These are phyloP conservation scores for Erythrobasidium hasegawianum DNA, from an alignment of 1,284 basidiomycete genomes.

Conservation along the genomic window DNA sequence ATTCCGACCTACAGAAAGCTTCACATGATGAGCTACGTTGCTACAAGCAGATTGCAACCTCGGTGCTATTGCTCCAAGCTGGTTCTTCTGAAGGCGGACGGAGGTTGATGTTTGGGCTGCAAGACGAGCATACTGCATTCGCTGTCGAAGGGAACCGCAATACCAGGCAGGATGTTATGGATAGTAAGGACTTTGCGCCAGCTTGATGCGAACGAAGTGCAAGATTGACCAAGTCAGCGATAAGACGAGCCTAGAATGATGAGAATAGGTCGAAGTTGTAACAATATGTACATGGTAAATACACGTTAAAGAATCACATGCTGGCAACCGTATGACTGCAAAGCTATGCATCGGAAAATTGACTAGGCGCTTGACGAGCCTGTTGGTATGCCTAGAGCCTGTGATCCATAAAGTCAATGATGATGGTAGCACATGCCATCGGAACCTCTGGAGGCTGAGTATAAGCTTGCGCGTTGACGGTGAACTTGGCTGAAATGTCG, in stretches of 20 bases:
- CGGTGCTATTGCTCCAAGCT: background rate
- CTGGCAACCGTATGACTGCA: no score
- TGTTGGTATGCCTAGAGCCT: no score
- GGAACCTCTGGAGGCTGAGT: constrained; percentile 52
- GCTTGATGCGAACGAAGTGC: no score
- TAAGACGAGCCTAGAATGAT: no score
- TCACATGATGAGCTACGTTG: background rate
- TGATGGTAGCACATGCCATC: constrained; percentile 36
- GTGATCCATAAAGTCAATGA: constrained; percentile 35
- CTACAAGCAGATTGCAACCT: background rate
- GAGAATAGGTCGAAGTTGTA: no score
- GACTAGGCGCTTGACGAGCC: no score
- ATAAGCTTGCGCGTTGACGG: constrained; percentile 66
- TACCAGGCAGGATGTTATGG: no score
- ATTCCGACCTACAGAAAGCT: background rate
- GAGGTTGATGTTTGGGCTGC: background rate
- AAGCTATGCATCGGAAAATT: no score
- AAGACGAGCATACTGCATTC: constrained; percentile 5
- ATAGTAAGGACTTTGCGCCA: no score
- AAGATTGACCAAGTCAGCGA: no score
- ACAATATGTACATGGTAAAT: no score
- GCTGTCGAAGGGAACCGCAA: background rate
- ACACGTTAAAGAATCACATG: no score
- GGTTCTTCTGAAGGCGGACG: background rate
- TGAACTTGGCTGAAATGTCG: constrained; percentile 69